Conservation (phyloP, 2,329 filamentous ascomycete species). For the Curvularia sp. region DNA sequence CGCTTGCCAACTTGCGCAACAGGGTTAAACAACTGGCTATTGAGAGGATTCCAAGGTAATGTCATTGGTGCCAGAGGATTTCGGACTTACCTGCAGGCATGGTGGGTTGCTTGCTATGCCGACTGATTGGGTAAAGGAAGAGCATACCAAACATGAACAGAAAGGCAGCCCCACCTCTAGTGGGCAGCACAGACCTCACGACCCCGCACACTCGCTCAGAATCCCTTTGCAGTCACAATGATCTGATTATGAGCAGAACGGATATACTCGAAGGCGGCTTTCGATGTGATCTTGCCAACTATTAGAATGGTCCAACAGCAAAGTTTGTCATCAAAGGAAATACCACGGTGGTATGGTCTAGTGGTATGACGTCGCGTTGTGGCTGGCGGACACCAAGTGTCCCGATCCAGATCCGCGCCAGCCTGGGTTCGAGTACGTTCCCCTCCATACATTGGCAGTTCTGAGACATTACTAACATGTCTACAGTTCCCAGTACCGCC, state of each 20-base stretch:
- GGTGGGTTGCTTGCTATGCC: not conserved
- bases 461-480: conserved; percentile 34
- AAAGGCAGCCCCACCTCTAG: conserved; percentile 20
- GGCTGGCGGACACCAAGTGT: conserved; percentile 38
- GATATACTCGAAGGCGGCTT: not conserved
- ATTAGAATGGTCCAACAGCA: conserved; percentile 1
- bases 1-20: not conserved
- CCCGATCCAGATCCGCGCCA: conserved; percentile 46
- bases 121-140: conserved; percentile 14
- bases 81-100: conserved; percentile 25
- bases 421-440: conserved; percentile 49
- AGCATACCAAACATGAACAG: conserved; percentile 2
- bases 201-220: conserved; percentile 14
- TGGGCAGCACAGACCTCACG: conserved; percentile 27
- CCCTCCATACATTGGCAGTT: conserved; percentile 22
- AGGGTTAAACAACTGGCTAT: not conserved
- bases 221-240: not conserved
- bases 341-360: conserved; percentile 47
- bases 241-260: fast-evolving
- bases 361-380: conserved; percentile 53
- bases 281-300: not conserved
- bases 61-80: not conserved
- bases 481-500: conserved; percentile 47
- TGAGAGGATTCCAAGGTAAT: not conserved
- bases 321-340: conserved; percentile 24